These are phyloP conservation scores for Kwoniella shivajii DNA, from an alignment of 1,284 basidiomycete genomes.

Conservation along the genomic window DNA sequence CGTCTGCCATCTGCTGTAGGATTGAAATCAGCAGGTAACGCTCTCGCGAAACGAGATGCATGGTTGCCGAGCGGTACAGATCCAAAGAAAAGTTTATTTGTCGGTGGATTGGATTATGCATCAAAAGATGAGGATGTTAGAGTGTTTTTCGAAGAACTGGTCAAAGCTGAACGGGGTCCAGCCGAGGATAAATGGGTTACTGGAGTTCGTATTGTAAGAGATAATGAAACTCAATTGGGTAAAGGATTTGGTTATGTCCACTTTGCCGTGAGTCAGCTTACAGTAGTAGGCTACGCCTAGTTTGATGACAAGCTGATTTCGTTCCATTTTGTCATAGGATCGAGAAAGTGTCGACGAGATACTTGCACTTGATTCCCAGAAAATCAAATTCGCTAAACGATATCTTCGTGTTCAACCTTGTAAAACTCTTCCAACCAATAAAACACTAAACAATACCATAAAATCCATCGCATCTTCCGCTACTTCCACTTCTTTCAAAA, in stretches of 20 bases:
- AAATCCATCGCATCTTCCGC: conserved; percentile 23
- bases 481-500: conserved; percentile 2
- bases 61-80: conserved; percentile 57
- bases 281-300: conserved; percentile 73
- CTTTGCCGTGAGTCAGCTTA: conserved; percentile 66
- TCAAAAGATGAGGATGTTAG: conserved; percentile 87
- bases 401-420: conserved; percentile 83
- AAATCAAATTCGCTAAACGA: conserved; percentile 85
- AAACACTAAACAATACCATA: conserved; percentile 22
- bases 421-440: conserved; percentile 60
- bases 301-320: conserved; percentile 59
- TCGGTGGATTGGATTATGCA: conserved; percentile 91
- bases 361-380: conserved; percentile 69
- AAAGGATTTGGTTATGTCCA: conserved; percentile 97
- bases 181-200: conserved; percentile 67
- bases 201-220: conserved; percentile 82
- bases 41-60: conserved; percentile 43
- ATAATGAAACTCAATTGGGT: conserved; percentile 91
- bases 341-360: conserved; percentile 86
- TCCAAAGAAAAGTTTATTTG: conserved; percentile 82
- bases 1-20: conserved; percentile 54
- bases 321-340: conserved; percentile 60
- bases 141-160: conserved; percentile 78
- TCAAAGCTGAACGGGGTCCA: conserved; percentile 72
- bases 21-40: conserved; percentile 41